A percentile compares a stretch with the other conserved stretches of the same genome.
phyloP scores from a whole-genome alignment of 1,284 basidiomycete genomes.

The Leccinum fallax region DNA sequence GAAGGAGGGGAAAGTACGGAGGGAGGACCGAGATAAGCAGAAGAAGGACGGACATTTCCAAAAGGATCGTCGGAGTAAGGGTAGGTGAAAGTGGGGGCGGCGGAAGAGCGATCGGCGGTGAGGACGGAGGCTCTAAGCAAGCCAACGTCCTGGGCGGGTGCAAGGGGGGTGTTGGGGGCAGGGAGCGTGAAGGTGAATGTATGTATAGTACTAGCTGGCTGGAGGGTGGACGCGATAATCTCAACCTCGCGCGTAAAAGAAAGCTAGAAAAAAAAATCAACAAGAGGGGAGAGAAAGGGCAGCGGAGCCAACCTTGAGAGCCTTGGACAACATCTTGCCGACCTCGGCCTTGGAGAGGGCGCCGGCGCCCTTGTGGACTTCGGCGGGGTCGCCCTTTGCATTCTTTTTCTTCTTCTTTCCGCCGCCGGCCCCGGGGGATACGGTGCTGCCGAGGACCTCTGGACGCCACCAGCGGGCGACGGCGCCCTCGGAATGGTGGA shows the following conservation, averaged over 20 bases:
- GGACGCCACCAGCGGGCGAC: slow-evolving; percentile 94
- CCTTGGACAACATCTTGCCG: slow-evolving; percentile 86
- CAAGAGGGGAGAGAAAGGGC: neutral
- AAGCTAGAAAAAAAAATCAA: slow-evolving; percentile 47
- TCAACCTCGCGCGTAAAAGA: slow-evolving; percentile 93
- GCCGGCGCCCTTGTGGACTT: slow-evolving; percentile 67
- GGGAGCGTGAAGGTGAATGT: slow-evolving; percentile 87
- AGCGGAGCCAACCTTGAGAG: slow-evolving; percentile 70
- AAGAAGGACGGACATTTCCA: slow-evolving; percentile 67
- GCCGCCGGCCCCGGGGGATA: slow-evolving; percentile 78
- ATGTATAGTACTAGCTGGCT: slow-evolving; percentile 90
- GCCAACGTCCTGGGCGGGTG: slow-evolving; percentile 65
- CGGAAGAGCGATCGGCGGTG: slow-evolving; percentile 60
- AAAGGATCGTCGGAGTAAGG: slow-evolving; percentile 76
- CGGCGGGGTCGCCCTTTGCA: slow-evolving; percentile 60
- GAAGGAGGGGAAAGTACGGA: slow-evolving; percentile 53
- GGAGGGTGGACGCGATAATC: slow-evolving; percentile 88
- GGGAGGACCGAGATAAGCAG: slow-evolving; percentile 74
- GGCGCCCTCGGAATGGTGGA: slow-evolving; percentile 86
- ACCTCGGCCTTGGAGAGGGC: slow-evolving; percentile 82
- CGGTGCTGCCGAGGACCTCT: slow-evolving; percentile 88
- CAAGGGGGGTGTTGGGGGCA: slow-evolving; percentile 70
- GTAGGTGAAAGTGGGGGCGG: slow-evolving; percentile 62
- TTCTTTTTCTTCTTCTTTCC: slow-evolving; percentile 66
- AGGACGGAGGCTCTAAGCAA: slow-evolving; percentile 73